Evolutionary conservation across 208 protist genomes (phyloP).

Genomic region (Crithidia expoeki): DNA sequence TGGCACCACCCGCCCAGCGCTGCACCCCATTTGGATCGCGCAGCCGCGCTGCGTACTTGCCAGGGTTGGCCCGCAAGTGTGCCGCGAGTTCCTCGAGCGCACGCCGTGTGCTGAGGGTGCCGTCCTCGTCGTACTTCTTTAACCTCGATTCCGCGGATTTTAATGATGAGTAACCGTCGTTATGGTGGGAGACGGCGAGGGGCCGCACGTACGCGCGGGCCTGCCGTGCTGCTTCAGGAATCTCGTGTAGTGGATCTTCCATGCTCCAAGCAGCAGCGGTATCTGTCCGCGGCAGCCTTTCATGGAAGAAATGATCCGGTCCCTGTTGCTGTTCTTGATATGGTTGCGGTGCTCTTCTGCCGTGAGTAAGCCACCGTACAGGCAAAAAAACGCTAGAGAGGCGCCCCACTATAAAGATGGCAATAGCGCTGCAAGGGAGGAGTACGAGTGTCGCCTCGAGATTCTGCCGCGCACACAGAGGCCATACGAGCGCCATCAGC

Average conservation of each 20-base stretch:
- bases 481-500: slow-evolving; percentile 18
- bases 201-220: slow-evolving; percentile 27
- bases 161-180: slow-evolving; percentile 11
- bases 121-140: slow-evolving; percentile 54
- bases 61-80: slow-evolving; percentile 47
- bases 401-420: background rate
- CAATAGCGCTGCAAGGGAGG: background rate
- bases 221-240: slow-evolving; percentile 21
- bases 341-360: no score
- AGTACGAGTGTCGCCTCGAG: slow-evolving; percentile 43
- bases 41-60: slow-evolving; percentile 53
- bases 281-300: background rate
- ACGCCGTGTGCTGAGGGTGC: slow-evolving; percentile 50
- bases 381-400: no score
- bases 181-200: slow-evolving; percentile 4
- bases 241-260: slow-evolving; percentile 14
- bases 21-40: slow-evolving; percentile 54
- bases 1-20: slow-evolving; percentile 55
- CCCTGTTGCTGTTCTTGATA: background rate
- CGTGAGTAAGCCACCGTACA: no score
- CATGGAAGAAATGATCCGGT: background rate
- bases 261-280: background rate
- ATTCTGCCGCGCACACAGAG: slow-evolving; percentile 40
- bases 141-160: slow-evolving; percentile 25
- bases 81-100: slow-evolving; percentile 62